A percentile compares a stretch with the other conserved stretches of the same genome.
phyloP scores from a whole-genome alignment of 2,329 filamentous ascomycete genomes.

The Lomentospora prolificans region DNA sequence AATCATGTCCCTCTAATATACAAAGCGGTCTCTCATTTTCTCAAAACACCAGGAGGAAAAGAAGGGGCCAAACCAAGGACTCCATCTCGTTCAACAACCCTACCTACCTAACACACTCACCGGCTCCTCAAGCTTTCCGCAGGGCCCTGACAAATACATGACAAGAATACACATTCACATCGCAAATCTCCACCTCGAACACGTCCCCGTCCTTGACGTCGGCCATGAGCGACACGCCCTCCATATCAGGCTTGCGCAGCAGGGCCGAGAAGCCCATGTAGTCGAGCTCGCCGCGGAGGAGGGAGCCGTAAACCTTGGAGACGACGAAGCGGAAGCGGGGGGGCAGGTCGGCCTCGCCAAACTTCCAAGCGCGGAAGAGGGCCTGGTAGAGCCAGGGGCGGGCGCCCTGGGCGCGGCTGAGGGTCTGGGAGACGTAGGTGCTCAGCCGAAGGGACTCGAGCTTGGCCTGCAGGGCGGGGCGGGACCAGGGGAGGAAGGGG shows the following conservation, averaged over 20 bases:
- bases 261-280: constrained; percentile 38
- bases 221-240: constrained; percentile 25
- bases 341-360: constrained; percentile 37
- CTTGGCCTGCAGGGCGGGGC: constrained; percentile 28
- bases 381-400: constrained; percentile 50
- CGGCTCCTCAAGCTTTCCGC: constrained; percentile 11
- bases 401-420: constrained; percentile 32
- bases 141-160: constrained; percentile 37
- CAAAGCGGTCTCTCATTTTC: too few species aligned
- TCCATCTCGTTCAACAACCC: background rate
- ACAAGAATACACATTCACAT: constrained; percentile 40
- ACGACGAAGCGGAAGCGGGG: constrained; percentile 39
- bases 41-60: too few species aligned
- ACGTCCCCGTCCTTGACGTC: constrained; percentile 39
- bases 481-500: constrained; percentile 34
- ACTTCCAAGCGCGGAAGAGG: constrained; percentile 49
- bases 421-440: constrained; percentile 37
- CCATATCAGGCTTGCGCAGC: constrained; percentile 29
- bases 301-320: constrained; percentile 22
- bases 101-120: background rate
- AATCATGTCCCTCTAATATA: background rate
- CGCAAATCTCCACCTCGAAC: constrained; percentile 44
- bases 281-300: constrained; percentile 33
- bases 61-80: too few species aligned
- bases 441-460: constrained; percentile 42